Conservation (phyloP, 2,329 filamentous ascomycete genomes). For the Beauveria asiatica region DNA sequence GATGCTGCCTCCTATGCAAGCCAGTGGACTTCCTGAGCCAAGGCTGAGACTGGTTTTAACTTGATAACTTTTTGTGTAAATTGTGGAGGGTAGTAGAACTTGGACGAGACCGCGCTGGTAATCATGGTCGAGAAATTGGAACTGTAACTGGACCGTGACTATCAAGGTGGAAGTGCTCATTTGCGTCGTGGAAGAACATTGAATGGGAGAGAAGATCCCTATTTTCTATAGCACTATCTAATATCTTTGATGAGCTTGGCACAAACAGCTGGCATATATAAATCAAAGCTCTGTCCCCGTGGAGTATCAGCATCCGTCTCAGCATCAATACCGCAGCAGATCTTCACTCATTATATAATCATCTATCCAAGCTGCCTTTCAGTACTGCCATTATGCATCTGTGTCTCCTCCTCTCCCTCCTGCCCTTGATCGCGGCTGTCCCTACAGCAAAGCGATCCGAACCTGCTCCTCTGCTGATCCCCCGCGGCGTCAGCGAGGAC, state of each 20-base stretch:
- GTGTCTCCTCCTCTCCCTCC: no score
- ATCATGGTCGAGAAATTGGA: neutral
- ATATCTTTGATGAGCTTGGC: neutral
- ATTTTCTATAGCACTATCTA: neutral
- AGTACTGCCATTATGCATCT: no score
- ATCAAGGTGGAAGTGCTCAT: neutral
- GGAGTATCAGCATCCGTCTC: neutral
- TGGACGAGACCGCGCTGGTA: neutral
- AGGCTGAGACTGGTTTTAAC: no score
- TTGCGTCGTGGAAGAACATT: neutral
- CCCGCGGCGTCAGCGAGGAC: no score
- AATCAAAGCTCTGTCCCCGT: neutral
- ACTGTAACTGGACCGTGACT: neutral
- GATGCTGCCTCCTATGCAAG: no score
- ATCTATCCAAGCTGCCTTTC: neutral
- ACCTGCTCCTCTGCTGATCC: no score
- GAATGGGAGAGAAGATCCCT: neutral
- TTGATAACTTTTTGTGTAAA: neutral
- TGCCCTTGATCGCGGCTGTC: no score
- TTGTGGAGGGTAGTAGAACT: neutral
- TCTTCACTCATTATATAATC: no score
- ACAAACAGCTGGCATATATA: neutral
- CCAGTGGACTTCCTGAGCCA: no score
- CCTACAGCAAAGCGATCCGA: no score
- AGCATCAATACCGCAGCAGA: no score